phyloP scores from a whole-genome alignment of 192 early-diverging fungal genomes.

The Geosiphon pyriformis region DNA sequence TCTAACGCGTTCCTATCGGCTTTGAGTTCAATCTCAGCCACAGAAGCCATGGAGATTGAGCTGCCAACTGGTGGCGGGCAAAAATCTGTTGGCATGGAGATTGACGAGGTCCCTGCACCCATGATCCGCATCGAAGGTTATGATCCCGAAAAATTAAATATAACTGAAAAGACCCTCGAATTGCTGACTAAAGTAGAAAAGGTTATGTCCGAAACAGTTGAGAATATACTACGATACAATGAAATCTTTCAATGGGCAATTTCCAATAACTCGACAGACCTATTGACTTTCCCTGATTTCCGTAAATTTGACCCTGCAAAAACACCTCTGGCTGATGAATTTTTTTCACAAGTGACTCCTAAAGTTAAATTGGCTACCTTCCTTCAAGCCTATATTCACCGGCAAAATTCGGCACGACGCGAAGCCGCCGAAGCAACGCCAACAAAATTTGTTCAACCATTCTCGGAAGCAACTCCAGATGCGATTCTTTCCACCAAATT shows the following conservation, averaged over 20 bases:
- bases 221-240: conserved; percentile 31
- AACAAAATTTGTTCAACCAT: conserved; percentile 3
- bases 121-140: not conserved
- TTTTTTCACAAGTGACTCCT: conserved; percentile 26
- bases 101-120: not conserved
- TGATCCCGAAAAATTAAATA: not conserved
- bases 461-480: conserved; percentile 17
- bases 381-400: conserved; percentile 34
- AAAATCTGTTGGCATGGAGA: not conserved
- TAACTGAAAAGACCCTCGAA: not conserved
- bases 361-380: conserved; percentile 36
- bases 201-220: conserved; percentile 10
- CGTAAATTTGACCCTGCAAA: not conserved
- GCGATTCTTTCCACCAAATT: conserved; percentile 23
- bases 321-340: conserved; percentile 18
- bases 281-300: conserved; percentile 7
- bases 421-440: not conserved
- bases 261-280: conserved; percentile 4
- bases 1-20: conserved; percentile 11
- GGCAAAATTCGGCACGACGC: conserved; percentile 34
- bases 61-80: not conserved
- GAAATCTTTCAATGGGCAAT: conserved; percentile 23
- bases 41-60: not conserved
- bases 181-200: conserved; percentile 27
- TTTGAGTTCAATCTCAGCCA: not conserved